Conservation (phyloP, 2,329 filamentous ascomycete species). For the Aspergillus oerlinghausenensis region DNA sequence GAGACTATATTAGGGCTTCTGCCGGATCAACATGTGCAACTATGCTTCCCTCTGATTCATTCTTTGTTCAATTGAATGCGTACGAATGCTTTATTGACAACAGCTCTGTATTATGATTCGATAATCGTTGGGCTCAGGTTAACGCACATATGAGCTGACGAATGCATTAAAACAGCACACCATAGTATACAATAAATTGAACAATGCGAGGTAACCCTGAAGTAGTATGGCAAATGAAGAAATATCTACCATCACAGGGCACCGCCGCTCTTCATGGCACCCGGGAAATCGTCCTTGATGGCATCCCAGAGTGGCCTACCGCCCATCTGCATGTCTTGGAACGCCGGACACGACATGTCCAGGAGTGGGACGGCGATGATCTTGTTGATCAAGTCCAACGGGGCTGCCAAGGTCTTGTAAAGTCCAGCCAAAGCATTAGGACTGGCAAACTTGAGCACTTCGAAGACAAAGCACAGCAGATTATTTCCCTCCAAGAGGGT, state of each 20-base stretch:
- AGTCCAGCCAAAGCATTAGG: conserved; percentile 29
- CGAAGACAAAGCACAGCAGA: conserved; percentile 36
- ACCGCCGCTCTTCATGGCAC: conserved; percentile 21
- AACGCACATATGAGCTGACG: neutral
- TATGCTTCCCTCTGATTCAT: neutral
- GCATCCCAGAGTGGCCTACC: conserved; percentile 29
- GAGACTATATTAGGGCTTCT: neutral
- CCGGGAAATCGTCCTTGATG: conserved; percentile 25
- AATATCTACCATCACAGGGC: neutral
- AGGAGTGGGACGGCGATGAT: conserved; percentile 24
- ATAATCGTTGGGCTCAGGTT: neutral
- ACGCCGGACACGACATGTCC: conserved; percentile 28
- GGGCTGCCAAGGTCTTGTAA: conserved; percentile 25
- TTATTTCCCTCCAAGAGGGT: conserved; percentile 39
- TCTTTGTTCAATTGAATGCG: neutral
- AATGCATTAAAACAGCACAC: neutral
- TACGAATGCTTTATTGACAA: neutral
- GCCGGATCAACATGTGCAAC: neutral
- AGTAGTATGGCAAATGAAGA: neutral
- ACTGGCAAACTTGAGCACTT: conserved; percentile 29
- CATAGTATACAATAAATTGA: neutral
- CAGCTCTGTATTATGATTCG: neutral
- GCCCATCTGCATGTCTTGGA: conserved; percentile 27
- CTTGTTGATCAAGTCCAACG: conserved; percentile 26
- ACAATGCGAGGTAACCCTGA: too few species aligned